These are phyloP conservation scores for Pseudozyma sp. DNA, from an alignment of 1,284 basidiomycete species.

Conservation along the genomic window DNA sequence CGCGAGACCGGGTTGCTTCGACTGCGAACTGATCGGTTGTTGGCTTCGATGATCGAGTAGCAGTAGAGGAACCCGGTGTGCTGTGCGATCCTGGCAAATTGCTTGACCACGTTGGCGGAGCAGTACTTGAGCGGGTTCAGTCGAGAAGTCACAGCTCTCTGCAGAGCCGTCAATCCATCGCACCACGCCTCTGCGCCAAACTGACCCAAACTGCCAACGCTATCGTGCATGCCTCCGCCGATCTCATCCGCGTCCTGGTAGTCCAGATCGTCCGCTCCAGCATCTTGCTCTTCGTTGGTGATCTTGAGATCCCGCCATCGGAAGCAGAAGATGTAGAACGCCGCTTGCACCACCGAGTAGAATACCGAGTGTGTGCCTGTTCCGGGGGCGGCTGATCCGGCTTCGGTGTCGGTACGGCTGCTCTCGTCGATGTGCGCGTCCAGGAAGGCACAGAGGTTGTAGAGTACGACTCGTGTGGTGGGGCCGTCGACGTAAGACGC, in stretches of 20 bases:
- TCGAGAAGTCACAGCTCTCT: constrained; percentile 82
- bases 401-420: constrained; percentile 62
- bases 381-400: constrained; percentile 50
- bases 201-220: constrained; percentile 42
- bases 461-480: constrained; percentile 80
- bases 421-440: constrained; percentile 73
- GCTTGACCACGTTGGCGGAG: constrained; percentile 87
- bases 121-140: constrained; percentile 83
- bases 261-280: constrained; percentile 65
- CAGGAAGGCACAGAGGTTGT: constrained; percentile 86
- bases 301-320: constrained; percentile 86
- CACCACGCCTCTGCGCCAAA: constrained; percentile 76
- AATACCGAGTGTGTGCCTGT: constrained; percentile 72
- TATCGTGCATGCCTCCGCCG: constrained; percentile 44
- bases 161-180: constrained; percentile 80
- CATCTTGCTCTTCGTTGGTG: constrained; percentile 72
- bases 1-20: constrained; percentile 33
- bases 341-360: constrained; percentile 91
- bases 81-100: constrained; percentile 94
- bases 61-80: constrained; percentile 93
- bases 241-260: constrained; percentile 43
- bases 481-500: constrained; percentile 85
- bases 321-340: constrained; percentile 98
- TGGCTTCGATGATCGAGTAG: constrained; percentile 90
- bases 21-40: constrained; percentile 69